These are phyloP conservation scores for Saccharomycopsis sp. DNA, from an alignment of 805 yeast genomes.

Conservation along the genomic window DNA sequence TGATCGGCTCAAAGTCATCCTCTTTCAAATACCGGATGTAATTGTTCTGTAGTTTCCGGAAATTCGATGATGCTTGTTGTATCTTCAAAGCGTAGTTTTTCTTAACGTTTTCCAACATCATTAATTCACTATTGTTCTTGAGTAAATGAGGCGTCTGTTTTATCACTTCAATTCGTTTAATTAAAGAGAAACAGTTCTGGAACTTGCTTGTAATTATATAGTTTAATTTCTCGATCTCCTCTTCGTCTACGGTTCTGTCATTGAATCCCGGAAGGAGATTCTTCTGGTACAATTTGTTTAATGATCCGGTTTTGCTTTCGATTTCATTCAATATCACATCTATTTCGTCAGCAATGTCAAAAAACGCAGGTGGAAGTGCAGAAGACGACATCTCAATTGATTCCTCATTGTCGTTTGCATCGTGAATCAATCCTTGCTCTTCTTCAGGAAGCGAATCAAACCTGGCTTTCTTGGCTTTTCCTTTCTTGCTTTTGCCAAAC, in stretches of 20 bases:
- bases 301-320: constrained; percentile 46
- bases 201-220: constrained; percentile 67
- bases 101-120: constrained; percentile 72
- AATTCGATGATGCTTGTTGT: constrained; percentile 69
- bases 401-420: constrained; percentile 25
- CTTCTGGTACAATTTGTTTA: constrained; percentile 69
- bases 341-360: constrained; percentile 65
- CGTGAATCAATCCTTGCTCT: constrained; percentile 50
- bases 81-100: constrained; percentile 79
- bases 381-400: constrained; percentile 50
- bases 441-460: constrained; percentile 41
- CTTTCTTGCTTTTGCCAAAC: constrained; percentile 13
- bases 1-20: constrained; percentile 54
- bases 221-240: constrained; percentile 71
- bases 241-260: constrained; percentile 72
- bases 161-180: constrained; percentile 56
- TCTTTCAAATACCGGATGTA: constrained; percentile 79
- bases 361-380: constrained; percentile 65
- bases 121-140: constrained; percentile 40
- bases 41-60: constrained; percentile 81
- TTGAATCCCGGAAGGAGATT: constrained; percentile 82
- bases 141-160: constrained; percentile 29
- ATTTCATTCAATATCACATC: constrained; percentile 55
- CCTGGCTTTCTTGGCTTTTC: constrained; percentile 19
- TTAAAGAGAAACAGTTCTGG: constrained; percentile 69